A percentile compares a stretch with the other conserved stretches of the same genome.
Conservation (phyloP, 2,329 filamentous ascomycete species). For the Chaetomiaceae sp. region DNA sequence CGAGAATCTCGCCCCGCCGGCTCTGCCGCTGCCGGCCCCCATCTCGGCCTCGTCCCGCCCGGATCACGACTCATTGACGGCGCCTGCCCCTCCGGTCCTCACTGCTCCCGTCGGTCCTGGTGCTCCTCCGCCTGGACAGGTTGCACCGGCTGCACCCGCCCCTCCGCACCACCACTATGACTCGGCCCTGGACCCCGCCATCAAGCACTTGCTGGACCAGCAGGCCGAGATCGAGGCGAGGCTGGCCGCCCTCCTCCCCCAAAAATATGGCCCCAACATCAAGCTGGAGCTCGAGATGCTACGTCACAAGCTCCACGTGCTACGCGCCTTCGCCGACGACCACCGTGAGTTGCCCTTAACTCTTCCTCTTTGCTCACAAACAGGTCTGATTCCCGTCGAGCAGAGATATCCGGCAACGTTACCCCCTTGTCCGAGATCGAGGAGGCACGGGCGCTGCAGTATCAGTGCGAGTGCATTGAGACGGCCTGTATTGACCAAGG, state of each 20-base stretch:
- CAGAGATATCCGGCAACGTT: slow-evolving; percentile 38
- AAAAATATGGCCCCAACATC: slow-evolving; percentile 44
- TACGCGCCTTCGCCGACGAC: slow-evolving; percentile 45
- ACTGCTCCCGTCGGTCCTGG: slow-evolving; percentile 17
- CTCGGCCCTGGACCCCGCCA: slow-evolving; percentile 39
- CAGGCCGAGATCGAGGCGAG: slow-evolving; percentile 50
- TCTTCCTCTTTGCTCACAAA: background rate
- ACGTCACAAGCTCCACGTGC: slow-evolving; percentile 48
- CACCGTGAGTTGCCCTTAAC: slow-evolving; percentile 41
- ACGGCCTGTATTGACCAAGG: slow-evolving; percentile 46
- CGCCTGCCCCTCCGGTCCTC: slow-evolving; percentile 13
- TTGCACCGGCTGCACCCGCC: slow-evolving; percentile 6
- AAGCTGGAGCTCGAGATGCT: slow-evolving; percentile 50
- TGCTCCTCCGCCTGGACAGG: slow-evolving; percentile 1
- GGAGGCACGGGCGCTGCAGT: slow-evolving; percentile 53
- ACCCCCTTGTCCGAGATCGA: slow-evolving; percentile 50
- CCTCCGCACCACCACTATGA: slow-evolving; percentile 28
- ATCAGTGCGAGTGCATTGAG: slow-evolving; percentile 56
- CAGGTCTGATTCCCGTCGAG: slow-evolving; percentile 19
- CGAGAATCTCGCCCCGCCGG: slow-evolving; percentile 23
- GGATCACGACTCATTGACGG: slow-evolving; percentile 21
- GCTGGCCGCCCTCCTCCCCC: slow-evolving; percentile 44
- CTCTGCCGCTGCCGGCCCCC: slow-evolving; percentile 15
- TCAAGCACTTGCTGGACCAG: slow-evolving; percentile 45
- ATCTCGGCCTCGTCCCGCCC: slow-evolving; percentile 16